Percentiles rank a stretch among this genome's conserved stretches.
Evolutionary conservation across 2,329 filamentous ascomycete genomes (phyloP).

Genomic region (Aspergillus intermedius): DNA sequence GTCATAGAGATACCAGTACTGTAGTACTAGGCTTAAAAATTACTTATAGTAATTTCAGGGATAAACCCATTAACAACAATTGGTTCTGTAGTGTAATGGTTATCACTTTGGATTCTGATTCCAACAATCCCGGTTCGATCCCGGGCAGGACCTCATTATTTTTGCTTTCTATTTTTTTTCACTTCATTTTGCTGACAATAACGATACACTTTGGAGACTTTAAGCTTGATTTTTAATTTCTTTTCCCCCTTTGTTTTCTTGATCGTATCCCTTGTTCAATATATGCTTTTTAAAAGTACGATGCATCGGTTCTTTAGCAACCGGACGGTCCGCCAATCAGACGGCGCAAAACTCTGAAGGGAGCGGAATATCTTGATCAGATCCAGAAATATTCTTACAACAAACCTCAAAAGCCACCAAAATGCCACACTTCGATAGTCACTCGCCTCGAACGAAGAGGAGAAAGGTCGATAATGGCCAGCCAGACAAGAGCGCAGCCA

Average conservation of each 20-base stretch:
- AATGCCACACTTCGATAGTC: conserved; percentile 31
- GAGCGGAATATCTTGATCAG: not conserved
- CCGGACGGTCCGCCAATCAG: conserved; percentile 10
- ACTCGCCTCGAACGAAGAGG: conserved; percentile 31
- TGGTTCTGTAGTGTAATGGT: conserved; percentile 19
- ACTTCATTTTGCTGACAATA: too few relatives aligned
- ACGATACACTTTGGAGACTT: too few relatives aligned
- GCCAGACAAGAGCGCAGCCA: conserved; percentile 13
- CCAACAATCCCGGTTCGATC: conserved; percentile 20
- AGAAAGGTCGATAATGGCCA: conserved; percentile 31
- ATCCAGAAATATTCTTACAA: conserved; percentile 1
- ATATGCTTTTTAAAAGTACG: not conserved
- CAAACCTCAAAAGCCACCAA: conserved; percentile 12
- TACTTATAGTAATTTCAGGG: too few relatives aligned
- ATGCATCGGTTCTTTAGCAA: not conserved
- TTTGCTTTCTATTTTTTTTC: not conserved
- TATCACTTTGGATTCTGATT: conserved; percentile 22
- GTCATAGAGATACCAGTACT: too few relatives aligned
- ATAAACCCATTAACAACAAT: not conserved
- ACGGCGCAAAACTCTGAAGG: conserved; percentile 15
- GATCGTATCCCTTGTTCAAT: not conserved
- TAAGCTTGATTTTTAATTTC: not conserved
- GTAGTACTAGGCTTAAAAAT: too few relatives aligned
- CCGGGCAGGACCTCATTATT: conserved; percentile 12
- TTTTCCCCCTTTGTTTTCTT: not conserved